Base-by-base conservation (phyloP, 2,329 filamentous ascomycete genomes). In the Talaromyces sp. region DNA sequence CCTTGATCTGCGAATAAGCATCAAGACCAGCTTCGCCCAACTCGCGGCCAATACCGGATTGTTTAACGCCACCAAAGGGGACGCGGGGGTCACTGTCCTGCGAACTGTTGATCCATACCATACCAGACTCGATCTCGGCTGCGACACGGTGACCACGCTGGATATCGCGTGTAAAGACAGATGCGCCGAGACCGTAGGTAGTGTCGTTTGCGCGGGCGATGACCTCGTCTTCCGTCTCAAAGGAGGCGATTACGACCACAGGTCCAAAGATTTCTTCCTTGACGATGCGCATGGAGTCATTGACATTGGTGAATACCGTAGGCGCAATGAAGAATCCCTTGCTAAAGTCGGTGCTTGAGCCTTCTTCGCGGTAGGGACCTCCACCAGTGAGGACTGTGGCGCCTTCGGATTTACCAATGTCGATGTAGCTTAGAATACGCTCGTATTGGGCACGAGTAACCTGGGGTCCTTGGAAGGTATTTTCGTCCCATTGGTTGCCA, bases 41-140 rank as follows among this genome's bases (percentile, higher is more conserved):
- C 67, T 86, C 81, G 22, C 83, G 73, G 0, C 85, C 84, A 72
- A 86, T 80, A 22, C 80, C 80, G 63, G 77, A 80, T 70, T 81
- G 78, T 72, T 81, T 81, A 19, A 81, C 78, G 59, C 79, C 79
- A 22, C 79, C 79, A 66, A 80, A 81, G 0, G 79, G 77, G 10
- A 81, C 70, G 0, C 77, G 70, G 1, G 75, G 74, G 66, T 81
- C 78, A 49, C 76, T 78, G 61, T 81, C 78, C 65, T 78, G 77
- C 38, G 75, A 78, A 40, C 77, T 80, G 65, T 82, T 82, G 29
- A 81, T 74, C 79, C 79, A 81, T 3, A 81, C 79, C 76, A 79
- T 81, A n/a, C 79, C 80, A 2, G 79, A 74, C 68, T 81, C 78
- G n/a, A 81, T 77, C 61, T 77, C 75, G 2, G 73, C 72, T 1